Base-by-base conservation (phyloP, 1,284 basidiomycete genomes). In the Caloboletus firmus region DNA sequence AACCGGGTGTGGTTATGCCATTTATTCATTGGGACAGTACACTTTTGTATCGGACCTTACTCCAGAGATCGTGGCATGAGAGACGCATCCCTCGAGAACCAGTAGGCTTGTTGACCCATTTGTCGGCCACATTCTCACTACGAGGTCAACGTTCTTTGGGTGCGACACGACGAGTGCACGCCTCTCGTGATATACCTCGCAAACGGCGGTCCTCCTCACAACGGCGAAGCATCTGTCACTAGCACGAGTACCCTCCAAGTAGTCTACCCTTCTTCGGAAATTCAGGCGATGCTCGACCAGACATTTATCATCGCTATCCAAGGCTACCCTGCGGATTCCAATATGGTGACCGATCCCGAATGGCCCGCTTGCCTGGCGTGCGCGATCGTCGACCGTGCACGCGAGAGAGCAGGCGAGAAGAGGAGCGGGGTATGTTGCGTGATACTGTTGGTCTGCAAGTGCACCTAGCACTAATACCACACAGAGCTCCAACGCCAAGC, bases 361-460 rank as follows among this genome's bases (percentile, higher is more conserved):
- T 80, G 76, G 75, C 69, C 74, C 0, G 71, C 73, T 52, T 79
- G 78, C 49, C 53, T 79, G 37, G 74, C 76, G 20, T 79, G 77
- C 44, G 77, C 76, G 0, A 61, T 77, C 12, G 72, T 76, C 5
- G 78, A 79, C 34, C 70, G 77, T 31, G 67, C 70, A 15, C 62
- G 78, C 3, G 61, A 59, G 10, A 51, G 68, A 37, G 42, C 56
- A 20, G 65, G 71, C 2, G 59, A 65, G 28, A 13, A n/a, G 32
- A 59, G 76, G 48, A 69, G 61, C 1, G 76, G 76, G n/a, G 63
- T 75, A 10, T 78, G 78, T 78, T 34, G 54, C 46, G 43, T 59
- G 74, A 43, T 79, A 79, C 53, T 78, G 76, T 53, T 78, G 71
- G 73, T 63, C 59, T 45, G 68, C 56, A 20, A 57, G 41, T 24